A percentile compares a stretch with the other conserved stretches of the same genome.
phyloP scores from a whole-genome alignment of 768 basidiomycete species.

The Lenzites betulinus region DNA sequence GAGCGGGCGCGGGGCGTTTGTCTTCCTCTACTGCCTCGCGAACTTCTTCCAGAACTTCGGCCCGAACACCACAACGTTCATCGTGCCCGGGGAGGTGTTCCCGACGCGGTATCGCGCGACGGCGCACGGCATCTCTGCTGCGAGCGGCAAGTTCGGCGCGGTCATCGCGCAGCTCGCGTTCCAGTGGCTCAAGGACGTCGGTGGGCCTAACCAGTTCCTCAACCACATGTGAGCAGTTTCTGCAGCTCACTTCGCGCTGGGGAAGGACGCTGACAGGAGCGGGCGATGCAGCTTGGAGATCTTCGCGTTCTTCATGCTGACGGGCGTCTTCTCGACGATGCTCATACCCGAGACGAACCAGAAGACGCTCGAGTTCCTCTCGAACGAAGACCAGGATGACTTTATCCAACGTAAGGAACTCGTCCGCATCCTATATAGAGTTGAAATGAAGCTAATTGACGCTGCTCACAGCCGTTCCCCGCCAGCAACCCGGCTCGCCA shows the following conservation, averaged over 20 bases:
- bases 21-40: slow-evolving; percentile 42
- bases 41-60: slow-evolving; percentile 50
- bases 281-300: slow-evolving; percentile 36
- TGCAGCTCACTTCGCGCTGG: neutral
- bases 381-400: slow-evolving; percentile 39
- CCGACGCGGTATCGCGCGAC: slow-evolving; percentile 48
- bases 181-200: slow-evolving; percentile 38
- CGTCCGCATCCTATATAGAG: neutral
- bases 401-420: slow-evolving; percentile 28
- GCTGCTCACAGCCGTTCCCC: neutral
- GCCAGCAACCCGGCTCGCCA: neutral
- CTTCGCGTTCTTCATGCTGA: slow-evolving; percentile 50
- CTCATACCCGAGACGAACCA: slow-evolving; percentile 46
- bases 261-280: neutral
- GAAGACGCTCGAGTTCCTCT: slow-evolving; percentile 38
- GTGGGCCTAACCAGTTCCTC: slow-evolving; percentile 35
- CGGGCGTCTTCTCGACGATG: slow-evolving; percentile 43
- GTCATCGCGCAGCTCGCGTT: slow-evolving; percentile 43
- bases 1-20: slow-evolving; percentile 33
- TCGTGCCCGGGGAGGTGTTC: slow-evolving; percentile 47
- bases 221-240: slow-evolving; percentile 34
- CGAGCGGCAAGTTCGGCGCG: slow-evolving; percentile 46
- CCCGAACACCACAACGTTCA: slow-evolving; percentile 46
- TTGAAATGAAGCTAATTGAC: too few species aligned
- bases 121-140: slow-evolving; percentile 48